Evolutionary conservation across 2,329 filamentous ascomycete species (phyloP).

Genomic region (Colletotrichum scovillei): DNA sequence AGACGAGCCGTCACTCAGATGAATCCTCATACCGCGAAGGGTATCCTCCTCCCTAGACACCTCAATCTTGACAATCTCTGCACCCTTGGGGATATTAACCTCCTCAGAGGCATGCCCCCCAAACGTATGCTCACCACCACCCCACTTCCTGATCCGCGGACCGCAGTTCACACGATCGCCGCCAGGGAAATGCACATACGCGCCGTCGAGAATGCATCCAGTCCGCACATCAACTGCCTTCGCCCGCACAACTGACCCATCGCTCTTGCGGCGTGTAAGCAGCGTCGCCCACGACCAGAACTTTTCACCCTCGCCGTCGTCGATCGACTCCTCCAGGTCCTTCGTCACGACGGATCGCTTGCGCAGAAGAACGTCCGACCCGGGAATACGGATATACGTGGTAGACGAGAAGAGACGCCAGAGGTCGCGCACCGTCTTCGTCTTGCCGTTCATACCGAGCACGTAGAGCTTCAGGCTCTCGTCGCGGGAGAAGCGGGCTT

Average conservation of each 20-base stretch:
- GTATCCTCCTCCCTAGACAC: slow-evolving; percentile 36
- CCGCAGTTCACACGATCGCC: slow-evolving; percentile 56
- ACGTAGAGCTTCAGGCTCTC: slow-evolving; percentile 44
- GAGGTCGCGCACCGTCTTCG: slow-evolving; percentile 43
- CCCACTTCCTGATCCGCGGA: slow-evolving; percentile 37
- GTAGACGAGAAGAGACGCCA: slow-evolving; percentile 46
- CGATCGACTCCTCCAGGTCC: slow-evolving; percentile 36
- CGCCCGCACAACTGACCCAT: slow-evolving; percentile 50
- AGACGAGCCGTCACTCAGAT: slow-evolving; percentile 37
- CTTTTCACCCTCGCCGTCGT: slow-evolving; percentile 22
- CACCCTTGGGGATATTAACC: slow-evolving; percentile 39
- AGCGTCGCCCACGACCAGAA: slow-evolving; percentile 46
- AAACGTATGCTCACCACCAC: slow-evolving; percentile 38
- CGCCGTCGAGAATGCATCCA: slow-evolving; percentile 56
- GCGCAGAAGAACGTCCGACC: slow-evolving; percentile 48
- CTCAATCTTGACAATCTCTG: slow-evolving; percentile 45
- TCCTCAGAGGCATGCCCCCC: slow-evolving; percentile 45
- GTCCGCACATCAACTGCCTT: slow-evolving; percentile 56
- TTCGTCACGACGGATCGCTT: slow-evolving; percentile 41
- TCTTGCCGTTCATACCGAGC: slow-evolving; percentile 54
- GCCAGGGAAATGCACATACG: slow-evolving; percentile 56
- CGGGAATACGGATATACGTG: slow-evolving; percentile 50
- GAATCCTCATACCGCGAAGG: slow-evolving; percentile 41
- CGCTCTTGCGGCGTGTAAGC: slow-evolving; percentile 42
- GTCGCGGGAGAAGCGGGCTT: slow-evolving; percentile 43